These are phyloP conservation scores for Citrus australasica DNA, from an alignment of 345 rosid genomes.

Conservation along the genomic window DNA sequence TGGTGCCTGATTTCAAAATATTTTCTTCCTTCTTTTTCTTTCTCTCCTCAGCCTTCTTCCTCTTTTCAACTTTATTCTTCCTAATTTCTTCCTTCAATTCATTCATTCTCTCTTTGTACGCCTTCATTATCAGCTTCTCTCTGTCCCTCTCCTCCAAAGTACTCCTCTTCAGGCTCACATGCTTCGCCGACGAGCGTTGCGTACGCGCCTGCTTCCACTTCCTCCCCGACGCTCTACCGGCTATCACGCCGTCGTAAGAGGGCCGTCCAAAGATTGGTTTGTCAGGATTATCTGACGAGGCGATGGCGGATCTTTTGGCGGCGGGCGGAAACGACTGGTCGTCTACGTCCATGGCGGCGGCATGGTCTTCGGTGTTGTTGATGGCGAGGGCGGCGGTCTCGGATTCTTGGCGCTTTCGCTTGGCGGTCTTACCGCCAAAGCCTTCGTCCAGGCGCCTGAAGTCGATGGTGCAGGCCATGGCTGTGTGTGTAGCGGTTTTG, in stretches of 20 bases:
- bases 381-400: conserved; percentile 17
- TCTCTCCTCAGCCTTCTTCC: conserved; percentile 77
- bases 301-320: conserved; percentile 70
- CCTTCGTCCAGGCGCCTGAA: conserved; percentile 87
- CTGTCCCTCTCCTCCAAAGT: conserved; percentile 57
- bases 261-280: conserved; percentile 61
- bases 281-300: conserved; percentile 65
- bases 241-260: conserved; percentile 90
- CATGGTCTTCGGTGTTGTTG: conserved; percentile 14
- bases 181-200: conserved; percentile 69
- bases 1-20: conserved; percentile 69
- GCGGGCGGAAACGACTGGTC: conserved; percentile 41
- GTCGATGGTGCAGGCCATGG: conserved; percentile 90
- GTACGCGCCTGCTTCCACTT: conserved; percentile 72
- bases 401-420: conserved; percentile 64
- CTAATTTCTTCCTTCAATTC: conserved; percentile 88
- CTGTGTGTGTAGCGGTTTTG: not conserved
- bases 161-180: conserved; percentile 52
- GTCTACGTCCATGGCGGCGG: conserved; percentile 60
- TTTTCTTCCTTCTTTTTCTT: conserved; percentile 92
- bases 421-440: conserved; percentile 91
- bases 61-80: conserved; percentile 74
- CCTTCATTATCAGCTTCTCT: conserved; percentile 74
- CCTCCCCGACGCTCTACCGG: conserved; percentile 85
- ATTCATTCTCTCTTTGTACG: conserved; percentile 64